Evolutionary conservation across 106 monocot genomes (phyloP).

Genomic region (Alisma plantagoaquatica): DNA sequence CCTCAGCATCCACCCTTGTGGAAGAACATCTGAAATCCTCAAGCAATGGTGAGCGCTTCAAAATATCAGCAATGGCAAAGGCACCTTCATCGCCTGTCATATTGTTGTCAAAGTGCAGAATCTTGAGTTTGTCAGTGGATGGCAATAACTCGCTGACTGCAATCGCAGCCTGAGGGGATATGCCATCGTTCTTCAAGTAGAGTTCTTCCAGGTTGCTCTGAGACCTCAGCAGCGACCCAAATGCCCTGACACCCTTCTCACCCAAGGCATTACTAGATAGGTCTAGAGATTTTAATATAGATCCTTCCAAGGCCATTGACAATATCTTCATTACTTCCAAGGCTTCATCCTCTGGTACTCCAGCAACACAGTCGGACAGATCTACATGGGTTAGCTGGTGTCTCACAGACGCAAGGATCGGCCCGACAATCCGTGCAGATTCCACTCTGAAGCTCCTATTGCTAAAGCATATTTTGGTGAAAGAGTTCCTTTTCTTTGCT

Average conservation of each 20-base stretch:
- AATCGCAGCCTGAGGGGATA: conserved; percentile 84
- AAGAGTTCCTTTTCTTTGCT: conserved; percentile 37
- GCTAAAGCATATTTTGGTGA: conserved; percentile 68
- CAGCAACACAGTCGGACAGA: conserved; percentile 84
- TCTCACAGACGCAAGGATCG: conserved; percentile 58
- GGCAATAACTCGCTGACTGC: conserved; percentile 80
- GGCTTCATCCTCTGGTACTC: conserved; percentile 81
- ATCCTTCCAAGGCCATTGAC: conserved; percentile 52
- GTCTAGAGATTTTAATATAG: conserved; percentile 41
- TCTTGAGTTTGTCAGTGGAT: conserved; percentile 55
- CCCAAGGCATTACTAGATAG: conserved; percentile 91
- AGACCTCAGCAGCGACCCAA: conserved; percentile 59
- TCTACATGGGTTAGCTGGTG: conserved; percentile 64
- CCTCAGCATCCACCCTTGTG: conserved; percentile 65
- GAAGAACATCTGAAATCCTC: conserved; percentile 91
- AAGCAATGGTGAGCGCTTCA: conserved; percentile 14
- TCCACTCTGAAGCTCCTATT: conserved; percentile 84
- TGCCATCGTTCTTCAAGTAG: conserved; percentile 84
- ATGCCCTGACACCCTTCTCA: conserved; percentile 93
- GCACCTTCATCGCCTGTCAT: conserved; percentile 19
- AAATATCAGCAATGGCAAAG: conserved; percentile 3
- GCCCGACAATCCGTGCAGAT: conserved; percentile 60
- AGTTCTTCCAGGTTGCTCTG: conserved; percentile 74
- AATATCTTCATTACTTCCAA: conserved; percentile 88
- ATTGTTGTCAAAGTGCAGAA: conserved; percentile 92